Percentiles rank a stretch among this genome's conserved stretches.
phyloP scores from a whole-genome alignment of 2,329 filamentous ascomycete species.

The Fusarium sp. region DNA sequence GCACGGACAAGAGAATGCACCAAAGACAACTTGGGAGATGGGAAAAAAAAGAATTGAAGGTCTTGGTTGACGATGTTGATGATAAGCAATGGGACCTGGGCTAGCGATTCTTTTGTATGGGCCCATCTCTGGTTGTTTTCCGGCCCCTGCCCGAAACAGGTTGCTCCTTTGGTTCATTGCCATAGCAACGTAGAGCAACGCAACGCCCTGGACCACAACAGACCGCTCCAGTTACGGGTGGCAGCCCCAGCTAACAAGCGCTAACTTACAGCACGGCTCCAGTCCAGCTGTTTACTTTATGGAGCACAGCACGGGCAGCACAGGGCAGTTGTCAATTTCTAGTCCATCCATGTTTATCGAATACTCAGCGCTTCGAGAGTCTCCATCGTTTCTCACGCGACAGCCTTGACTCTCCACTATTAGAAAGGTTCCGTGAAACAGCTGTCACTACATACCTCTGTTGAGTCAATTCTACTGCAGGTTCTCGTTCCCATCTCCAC shows the following conservation, averaged over 20 bases:
- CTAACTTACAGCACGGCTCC: not conserved
- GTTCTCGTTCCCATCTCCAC: not conserved
- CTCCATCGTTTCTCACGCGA: slow-evolving; percentile 5
- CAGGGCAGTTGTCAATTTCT: not conserved
- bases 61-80: slow-evolving; percentile 38
- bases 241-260: slow-evolving; percentile 1
- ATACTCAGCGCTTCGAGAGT: not conserved
- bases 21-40: slow-evolving; percentile 30
- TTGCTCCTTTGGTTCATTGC: slow-evolving; percentile 23
- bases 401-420: not conserved
- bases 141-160: slow-evolving; percentile 44
- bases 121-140: slow-evolving; percentile 26
- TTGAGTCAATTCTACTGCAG: not conserved
- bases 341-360: not conserved
- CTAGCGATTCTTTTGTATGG: slow-evolving; percentile 32
- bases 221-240: slow-evolving; percentile 17
- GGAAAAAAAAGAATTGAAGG: slow-evolving; percentile 35
- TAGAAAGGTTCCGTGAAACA: not conserved
- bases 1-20: slow-evolving; percentile 36
- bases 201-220: slow-evolving; percentile 13
- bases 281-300: not conserved
- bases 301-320: not conserved
- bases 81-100: slow-evolving; percentile 26
- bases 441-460: not conserved
- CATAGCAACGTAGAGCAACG: slow-evolving; percentile 32